phyloP scores from a whole-genome alignment of 192 early-diverging fungal genomes.

The Lobulomyces angularis region DNA sequence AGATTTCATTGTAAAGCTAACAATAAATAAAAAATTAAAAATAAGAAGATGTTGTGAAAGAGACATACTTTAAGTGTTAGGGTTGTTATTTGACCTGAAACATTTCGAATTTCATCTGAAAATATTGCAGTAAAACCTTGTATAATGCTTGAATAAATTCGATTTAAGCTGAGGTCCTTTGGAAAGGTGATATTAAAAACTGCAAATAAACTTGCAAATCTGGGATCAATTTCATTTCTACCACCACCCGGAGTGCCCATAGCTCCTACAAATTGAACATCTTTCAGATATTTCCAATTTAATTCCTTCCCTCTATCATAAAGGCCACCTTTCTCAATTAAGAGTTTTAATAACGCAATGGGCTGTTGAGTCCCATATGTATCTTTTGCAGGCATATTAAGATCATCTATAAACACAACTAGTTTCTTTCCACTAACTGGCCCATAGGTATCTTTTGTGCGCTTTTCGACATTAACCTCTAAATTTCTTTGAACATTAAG shows the following conservation, averaged over 20 bases:
- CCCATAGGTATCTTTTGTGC: conserved; percentile 52
- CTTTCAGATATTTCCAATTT: conserved; percentile 50
- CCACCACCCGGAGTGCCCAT: conserved; percentile 56
- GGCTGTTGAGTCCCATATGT: conserved; percentile 54
- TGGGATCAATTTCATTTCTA: conserved; percentile 46
- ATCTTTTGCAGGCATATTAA: conserved; percentile 53
- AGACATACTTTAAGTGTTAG: background rate
- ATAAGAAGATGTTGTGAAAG: too few species aligned
- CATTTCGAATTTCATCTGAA: conserved; percentile 23
- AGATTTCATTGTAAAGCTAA: conserved; percentile 39
- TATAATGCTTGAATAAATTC: conserved; percentile 43
- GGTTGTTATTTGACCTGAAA: background rate
- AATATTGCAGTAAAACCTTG: conserved; percentile 39
- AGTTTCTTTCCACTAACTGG: conserved; percentile 36
- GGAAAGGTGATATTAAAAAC: conserved; percentile 55
- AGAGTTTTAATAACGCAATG: conserved; percentile 41
- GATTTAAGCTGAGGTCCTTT: conserved; percentile 28
- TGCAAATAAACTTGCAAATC: conserved; percentile 41
- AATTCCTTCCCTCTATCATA: conserved; percentile 49
- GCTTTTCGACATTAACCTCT: conserved; percentile 48
- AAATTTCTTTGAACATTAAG: conserved; percentile 46
- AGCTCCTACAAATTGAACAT: conserved; percentile 41
- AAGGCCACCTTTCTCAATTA: conserved; percentile 45
- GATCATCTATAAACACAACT: conserved; percentile 43
- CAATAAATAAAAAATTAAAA: too few species aligned